These are phyloP conservation scores for Plasmodium sp. DNA, from an alignment of 169 alveolate genomes.

Conservation along the genomic window DNA sequence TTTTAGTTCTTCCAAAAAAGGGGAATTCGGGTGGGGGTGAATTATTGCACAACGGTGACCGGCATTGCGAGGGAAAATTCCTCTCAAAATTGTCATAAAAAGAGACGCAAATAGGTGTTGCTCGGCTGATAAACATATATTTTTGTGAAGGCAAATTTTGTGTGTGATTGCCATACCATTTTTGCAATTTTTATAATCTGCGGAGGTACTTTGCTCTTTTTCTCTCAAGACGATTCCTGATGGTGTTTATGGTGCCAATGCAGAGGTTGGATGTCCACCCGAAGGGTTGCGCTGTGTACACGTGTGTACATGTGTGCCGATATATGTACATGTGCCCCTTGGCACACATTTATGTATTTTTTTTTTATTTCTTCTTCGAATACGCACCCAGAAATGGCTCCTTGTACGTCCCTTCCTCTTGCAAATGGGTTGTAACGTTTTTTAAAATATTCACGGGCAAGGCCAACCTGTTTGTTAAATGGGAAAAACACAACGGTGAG, in stretches of 20 bases:
- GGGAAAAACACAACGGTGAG: not conserved
- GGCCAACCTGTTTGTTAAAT: conserved; percentile 23
- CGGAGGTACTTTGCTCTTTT: not conserved
- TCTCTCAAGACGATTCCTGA: conserved; percentile 58
- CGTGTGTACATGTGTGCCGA: not conserved
- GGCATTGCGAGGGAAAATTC: not conserved
- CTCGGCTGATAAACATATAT: not conserved
- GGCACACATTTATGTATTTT: not conserved
- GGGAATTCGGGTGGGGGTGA: not conserved
- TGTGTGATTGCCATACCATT: conserved; percentile 2
- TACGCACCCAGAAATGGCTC: conserved; percentile 59
- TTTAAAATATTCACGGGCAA: conserved; percentile 50
- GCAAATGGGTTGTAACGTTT: conserved; percentile 31
- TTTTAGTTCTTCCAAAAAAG: conserved; percentile 25
- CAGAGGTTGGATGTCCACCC: not conserved
- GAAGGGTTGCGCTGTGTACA: not conserved
- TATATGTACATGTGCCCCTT: not conserved
- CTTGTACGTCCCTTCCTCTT: conserved; percentile 31
- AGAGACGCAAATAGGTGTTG: not conserved
- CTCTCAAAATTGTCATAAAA: not conserved
- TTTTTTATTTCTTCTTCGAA: not conserved
- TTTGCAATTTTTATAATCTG: not conserved
- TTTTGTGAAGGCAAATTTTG: not conserved
- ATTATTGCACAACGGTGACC: not conserved
- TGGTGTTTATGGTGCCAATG: not conserved